phyloP scores from a whole-genome alignment of 139 green algal genomes.

The Nannochloris sp. region DNA sequence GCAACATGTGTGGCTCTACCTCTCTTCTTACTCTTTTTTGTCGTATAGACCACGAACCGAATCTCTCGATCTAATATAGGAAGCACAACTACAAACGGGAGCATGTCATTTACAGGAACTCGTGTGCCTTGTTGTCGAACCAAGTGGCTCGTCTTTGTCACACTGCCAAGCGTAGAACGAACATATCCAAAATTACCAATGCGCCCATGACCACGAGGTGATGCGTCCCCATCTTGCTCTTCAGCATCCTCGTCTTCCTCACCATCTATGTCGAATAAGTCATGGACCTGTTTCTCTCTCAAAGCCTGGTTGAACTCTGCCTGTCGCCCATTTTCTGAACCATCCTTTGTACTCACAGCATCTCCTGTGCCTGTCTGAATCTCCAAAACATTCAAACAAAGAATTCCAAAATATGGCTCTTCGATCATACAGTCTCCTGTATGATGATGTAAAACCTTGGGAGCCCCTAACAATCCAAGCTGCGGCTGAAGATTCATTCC shows the following conservation, averaged over 20 bases:
- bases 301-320: not conserved
- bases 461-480: not conserved
- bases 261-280: not conserved
- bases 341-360: too few relatives aligned
- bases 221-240: not conserved
- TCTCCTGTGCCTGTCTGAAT: not conserved
- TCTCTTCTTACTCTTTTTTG: conserved; percentile 5
- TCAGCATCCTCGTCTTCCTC: not conserved
- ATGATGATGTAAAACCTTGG: not conserved
- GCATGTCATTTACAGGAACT: not conserved
- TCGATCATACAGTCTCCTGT: conserved; percentile 2
- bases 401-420: conserved; percentile 4
- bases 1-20: not conserved
- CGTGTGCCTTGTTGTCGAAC: not conserved
- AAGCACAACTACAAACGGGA: not conserved
- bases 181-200: not conserved
- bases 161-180: not conserved
- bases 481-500: not conserved
- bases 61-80: not conserved
- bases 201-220: not conserved
- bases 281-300: not conserved
- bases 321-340: too few relatives aligned
- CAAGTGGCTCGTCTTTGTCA: not conserved
- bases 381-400: conserved; percentile 1
- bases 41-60: not conserved